Conservation (phyloP, 1,139 yeast genomes). For the Taiozyma onychis region DNA sequence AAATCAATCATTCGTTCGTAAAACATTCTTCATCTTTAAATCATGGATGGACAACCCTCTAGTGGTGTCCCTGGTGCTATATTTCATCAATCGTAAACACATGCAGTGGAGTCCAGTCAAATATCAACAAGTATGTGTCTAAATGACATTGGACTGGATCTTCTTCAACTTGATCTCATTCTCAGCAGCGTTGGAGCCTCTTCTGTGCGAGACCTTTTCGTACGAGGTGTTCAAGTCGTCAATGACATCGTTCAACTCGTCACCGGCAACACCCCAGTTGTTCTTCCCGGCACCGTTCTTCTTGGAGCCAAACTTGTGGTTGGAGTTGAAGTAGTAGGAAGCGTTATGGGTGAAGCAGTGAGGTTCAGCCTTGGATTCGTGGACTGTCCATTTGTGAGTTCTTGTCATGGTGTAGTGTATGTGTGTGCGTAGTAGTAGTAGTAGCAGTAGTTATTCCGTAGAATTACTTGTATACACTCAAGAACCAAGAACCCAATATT, state of each 20-base stretch:
- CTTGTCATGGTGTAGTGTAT: slow-evolving; percentile 52
- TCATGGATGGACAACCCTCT: not conserved
- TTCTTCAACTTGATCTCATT: slow-evolving; percentile 30
- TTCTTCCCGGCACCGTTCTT: slow-evolving; percentile 82
- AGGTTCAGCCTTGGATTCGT: slow-evolving; percentile 54
- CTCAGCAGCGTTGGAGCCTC: slow-evolving; percentile 36
- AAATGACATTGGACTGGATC: slow-evolving; percentile 17
- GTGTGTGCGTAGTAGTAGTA: not conserved
- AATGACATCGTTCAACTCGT: slow-evolving; percentile 49
- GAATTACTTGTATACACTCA: too few species aligned
- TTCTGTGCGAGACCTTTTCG: slow-evolving; percentile 34
- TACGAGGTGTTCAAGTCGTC: slow-evolving; percentile 38
- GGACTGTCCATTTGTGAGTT: slow-evolving; percentile 75
- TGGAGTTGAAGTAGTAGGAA: slow-evolving; percentile 59
- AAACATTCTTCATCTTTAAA: too few species aligned
- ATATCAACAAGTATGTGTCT: not conserved
- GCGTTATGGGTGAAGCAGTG: slow-evolving; percentile 78
- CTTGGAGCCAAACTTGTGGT: slow-evolving; percentile 47
- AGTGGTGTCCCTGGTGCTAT: not conserved
- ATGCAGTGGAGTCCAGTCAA: not conserved
- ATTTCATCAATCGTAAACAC: not conserved
- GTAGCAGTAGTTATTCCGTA: not conserved
- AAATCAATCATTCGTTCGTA: not conserved
- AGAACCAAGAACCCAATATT: too few species aligned
- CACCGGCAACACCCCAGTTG: slow-evolving; percentile 72